Percentiles rank a stretch among this genome's conserved stretches.
phyloP scores from a whole-genome alignment of 495 filamentous ascomycete species.

The Xanthoparmelia taractica region DNA sequence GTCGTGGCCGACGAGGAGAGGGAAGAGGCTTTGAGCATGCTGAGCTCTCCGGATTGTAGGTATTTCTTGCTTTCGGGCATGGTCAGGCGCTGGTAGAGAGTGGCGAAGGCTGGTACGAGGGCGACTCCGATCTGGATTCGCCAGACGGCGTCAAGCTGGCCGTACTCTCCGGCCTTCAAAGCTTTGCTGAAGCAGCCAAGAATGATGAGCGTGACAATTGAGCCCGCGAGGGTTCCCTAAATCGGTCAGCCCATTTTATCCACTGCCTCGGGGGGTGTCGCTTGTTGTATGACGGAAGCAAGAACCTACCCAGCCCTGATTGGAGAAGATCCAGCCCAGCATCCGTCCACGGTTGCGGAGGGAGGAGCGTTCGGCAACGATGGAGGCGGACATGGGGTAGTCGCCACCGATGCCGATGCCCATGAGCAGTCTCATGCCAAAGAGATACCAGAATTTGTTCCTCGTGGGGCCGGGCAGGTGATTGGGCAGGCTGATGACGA shows the following conservation, averaged over 20 bases:
- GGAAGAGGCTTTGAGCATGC: conserved; percentile 46
- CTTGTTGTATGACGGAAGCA: too few relatives aligned
- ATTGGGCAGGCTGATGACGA: conserved; percentile 55
- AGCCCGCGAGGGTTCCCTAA: conserved; percentile 43
- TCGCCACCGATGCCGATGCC: conserved; percentile 80
- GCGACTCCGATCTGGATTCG: conserved; percentile 69
- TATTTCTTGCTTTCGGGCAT: conserved; percentile 80
- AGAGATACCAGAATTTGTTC: conserved; percentile 66
- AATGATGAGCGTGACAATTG: conserved; percentile 63
- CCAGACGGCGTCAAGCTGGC: conserved; percentile 72
- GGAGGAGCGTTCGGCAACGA: conserved; percentile 39
- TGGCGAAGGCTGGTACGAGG: conserved; percentile 66
- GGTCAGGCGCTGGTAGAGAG: conserved; percentile 78
- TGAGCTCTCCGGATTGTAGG: conserved; percentile 19
- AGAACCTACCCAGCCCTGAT: conserved; percentile 75
- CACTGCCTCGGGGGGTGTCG: too few relatives aligned
- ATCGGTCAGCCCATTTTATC: too few relatives aligned
- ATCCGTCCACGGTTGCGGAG: conserved; percentile 79
- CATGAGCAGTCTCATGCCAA: conserved; percentile 58
- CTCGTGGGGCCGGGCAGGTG: conserved; percentile 7
- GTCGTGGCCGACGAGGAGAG: conserved; percentile 63
- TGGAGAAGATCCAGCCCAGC: conserved; percentile 82
- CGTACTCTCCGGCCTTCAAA: conserved; percentile 48
- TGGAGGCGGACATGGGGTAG: conserved; percentile 78
- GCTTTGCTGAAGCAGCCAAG: conserved; percentile 66